Evolutionary conservation across 257 asterid genomes (phyloP).

Genomic region (Ilex asprella): DNA sequence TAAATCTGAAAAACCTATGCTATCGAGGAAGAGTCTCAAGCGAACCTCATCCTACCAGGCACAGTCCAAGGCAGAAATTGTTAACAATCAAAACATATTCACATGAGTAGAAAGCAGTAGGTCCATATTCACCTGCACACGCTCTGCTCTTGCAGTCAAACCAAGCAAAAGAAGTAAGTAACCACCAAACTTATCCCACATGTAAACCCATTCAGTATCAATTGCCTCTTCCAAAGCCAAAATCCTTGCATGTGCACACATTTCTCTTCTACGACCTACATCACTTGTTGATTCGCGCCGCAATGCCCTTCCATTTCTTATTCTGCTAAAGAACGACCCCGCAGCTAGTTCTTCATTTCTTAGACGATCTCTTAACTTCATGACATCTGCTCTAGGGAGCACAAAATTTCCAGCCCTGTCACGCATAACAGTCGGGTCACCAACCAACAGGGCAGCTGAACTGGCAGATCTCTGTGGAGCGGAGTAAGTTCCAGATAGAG

Average conservation of each 20-base stretch:
- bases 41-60: slow-evolving; percentile 91
- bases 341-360: slow-evolving; percentile 95
- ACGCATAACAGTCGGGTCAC: slow-evolving; percentile 87
- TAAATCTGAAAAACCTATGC: slow-evolving; percentile 94
- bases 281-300: slow-evolving; percentile 71
- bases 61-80: neutral
- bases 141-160: slow-evolving; percentile 96
- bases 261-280: slow-evolving; percentile 85
- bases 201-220: slow-evolving; percentile 99
- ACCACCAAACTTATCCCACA: slow-evolving; percentile 99
- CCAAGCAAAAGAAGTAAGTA: slow-evolving; percentile 96
- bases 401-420: slow-evolving; percentile 97
- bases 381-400: slow-evolving; percentile 96
- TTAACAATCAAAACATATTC: slow-evolving; percentile 15
- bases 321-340: slow-evolving; percentile 66
- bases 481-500: slow-evolving; percentile 95
- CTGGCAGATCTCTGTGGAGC: slow-evolving; percentile 99
- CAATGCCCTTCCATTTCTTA: slow-evolving; percentile 51
- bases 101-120: slow-evolving; percentile 12
- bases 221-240: slow-evolving; percentile 97
- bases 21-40: slow-evolving; percentile 85
- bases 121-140: slow-evolving; percentile 74
- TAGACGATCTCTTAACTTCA: slow-evolving; percentile 93
- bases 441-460: slow-evolving; percentile 98
- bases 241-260: slow-evolving; percentile 99